phyloP scores from a whole-genome alignment of 208 protist species.

The Leishmania aethiopica region DNA sequence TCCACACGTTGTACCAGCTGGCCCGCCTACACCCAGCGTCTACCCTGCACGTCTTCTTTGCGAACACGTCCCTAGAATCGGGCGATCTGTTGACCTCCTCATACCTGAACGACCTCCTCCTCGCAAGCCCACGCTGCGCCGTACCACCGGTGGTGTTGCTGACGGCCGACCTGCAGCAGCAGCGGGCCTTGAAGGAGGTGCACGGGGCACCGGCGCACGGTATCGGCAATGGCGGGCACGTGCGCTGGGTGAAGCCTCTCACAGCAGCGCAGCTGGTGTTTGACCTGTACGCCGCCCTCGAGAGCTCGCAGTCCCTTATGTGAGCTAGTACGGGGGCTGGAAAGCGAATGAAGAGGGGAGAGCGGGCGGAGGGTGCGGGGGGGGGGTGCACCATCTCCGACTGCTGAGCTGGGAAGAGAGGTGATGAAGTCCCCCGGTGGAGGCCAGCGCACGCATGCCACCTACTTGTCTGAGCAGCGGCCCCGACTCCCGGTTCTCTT shows the following conservation, averaged over 20 bases:
- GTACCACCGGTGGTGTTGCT: slow-evolving; percentile 68
- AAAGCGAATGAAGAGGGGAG: background rate
- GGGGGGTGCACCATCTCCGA: background rate
- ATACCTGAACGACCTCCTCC: slow-evolving; percentile 48
- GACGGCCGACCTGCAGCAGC: slow-evolving; percentile 68
- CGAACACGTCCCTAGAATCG: slow-evolving; percentile 60
- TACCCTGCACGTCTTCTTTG: slow-evolving; percentile 71
- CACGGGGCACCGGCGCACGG: slow-evolving; percentile 30
- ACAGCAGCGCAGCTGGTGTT: slow-evolving; percentile 15
- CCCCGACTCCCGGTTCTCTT: background rate
- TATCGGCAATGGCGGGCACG: slow-evolving; percentile 11
- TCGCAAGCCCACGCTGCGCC: slow-evolving; percentile 11
- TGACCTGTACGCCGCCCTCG: slow-evolving; percentile 32
- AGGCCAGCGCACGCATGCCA: background rate
- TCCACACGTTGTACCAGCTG: slow-evolving; percentile 72
- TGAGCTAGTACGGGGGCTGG: background rate
- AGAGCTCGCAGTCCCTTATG: slow-evolving; percentile 6
- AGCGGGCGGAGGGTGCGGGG: background rate
- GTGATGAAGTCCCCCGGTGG: background rate
- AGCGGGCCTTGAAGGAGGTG: slow-evolving; percentile 48
- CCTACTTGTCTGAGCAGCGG: background rate
- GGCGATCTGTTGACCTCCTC: slow-evolving; percentile 63
- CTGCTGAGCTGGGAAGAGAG: background rate
- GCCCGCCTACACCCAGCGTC: slow-evolving; percentile 59
- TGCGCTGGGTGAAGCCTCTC: slow-evolving; percentile 27